A percentile compares a stretch with the other conserved stretches of the same genome.
phyloP scores from a whole-genome alignment of 2,329 filamentous ascomycete genomes.

The Sclerotinia subarctica region DNA sequence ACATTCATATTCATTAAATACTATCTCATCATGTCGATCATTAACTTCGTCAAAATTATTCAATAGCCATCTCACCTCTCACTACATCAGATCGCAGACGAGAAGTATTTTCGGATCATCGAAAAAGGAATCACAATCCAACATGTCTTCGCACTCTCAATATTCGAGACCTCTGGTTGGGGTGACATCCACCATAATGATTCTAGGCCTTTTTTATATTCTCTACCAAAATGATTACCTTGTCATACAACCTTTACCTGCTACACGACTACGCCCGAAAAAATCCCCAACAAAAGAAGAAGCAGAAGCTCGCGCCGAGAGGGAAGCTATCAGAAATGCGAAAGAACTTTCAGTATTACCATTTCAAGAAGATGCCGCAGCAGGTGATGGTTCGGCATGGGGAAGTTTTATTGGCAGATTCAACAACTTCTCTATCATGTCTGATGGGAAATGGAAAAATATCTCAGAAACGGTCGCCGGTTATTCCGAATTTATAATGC shows the following conservation, averaged over 20 bases:
- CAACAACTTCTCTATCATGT: slow-evolving; percentile 48
- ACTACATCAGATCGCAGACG: neutral
- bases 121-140: slow-evolving; percentile 22
- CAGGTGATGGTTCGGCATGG: slow-evolving; percentile 35
- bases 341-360: slow-evolving; percentile 31
- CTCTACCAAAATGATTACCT: slow-evolving; percentile 35
- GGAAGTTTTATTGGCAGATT: slow-evolving; percentile 34
- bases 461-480: slow-evolving; percentile 52
- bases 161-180: slow-evolving; percentile 26
- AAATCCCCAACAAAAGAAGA: slow-evolving; percentile 28
- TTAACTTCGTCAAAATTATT: neutral
- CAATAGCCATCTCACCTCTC: neutral
- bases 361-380: slow-evolving; percentile 27
- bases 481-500: slow-evolving; percentile 65
- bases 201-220: slow-evolving; percentile 33
- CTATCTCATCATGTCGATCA: neutral
- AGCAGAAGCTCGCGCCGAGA: slow-evolving; percentile 25
- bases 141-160: slow-evolving; percentile 26
- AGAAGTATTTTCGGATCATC: slow-evolving; percentile 26
- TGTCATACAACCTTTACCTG: slow-evolving; percentile 36
- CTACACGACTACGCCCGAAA: slow-evolving; percentile 33
- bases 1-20: neutral
- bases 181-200: slow-evolving; percentile 32
- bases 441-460: slow-evolving; percentile 53
- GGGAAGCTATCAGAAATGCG: slow-evolving; percentile 31